These are phyloP conservation scores for Neoascochyta sp. DNA, from an alignment of 2,329 filamentous ascomycete species.

Conservation along the genomic window DNA sequence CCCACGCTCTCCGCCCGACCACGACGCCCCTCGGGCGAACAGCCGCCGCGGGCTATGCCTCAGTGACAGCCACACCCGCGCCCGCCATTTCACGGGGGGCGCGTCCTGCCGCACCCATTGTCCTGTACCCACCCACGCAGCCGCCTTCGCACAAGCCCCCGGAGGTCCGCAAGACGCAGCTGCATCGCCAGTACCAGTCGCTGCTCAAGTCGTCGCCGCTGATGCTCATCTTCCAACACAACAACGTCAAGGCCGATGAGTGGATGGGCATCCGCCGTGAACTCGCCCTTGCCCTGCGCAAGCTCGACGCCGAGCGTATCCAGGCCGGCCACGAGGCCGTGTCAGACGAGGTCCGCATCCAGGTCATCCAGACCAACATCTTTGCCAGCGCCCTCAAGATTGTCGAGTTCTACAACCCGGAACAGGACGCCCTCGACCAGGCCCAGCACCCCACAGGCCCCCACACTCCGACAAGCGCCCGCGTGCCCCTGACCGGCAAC, in stretches of 20 bases:
- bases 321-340: slow-evolving; percentile 51
- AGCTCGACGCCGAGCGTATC: slow-evolving; percentile 67
- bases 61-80: slow-evolving; percentile 51
- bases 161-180: slow-evolving; percentile 84
- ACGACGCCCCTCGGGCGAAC: slow-evolving; percentile 26
- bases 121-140: slow-evolving; percentile 61
- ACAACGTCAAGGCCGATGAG: slow-evolving; percentile 70
- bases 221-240: slow-evolving; percentile 81
- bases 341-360: slow-evolving; percentile 65
- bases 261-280: slow-evolving; percentile 71
- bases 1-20: slow-evolving; percentile 21
- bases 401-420: slow-evolving; percentile 69
- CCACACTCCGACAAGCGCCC: slow-evolving; percentile 31
- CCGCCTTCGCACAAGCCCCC: slow-evolving; percentile 83
- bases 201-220: slow-evolving; percentile 80
- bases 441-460: slow-evolving; percentile 31
- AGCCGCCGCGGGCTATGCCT: slow-evolving; percentile 46
- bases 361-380: slow-evolving; percentile 85
- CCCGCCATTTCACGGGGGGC: slow-evolving; percentile 51
- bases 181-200: slow-evolving; percentile 82
- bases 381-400: slow-evolving; percentile 81
- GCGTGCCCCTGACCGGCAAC: slow-evolving; percentile 29
- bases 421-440: slow-evolving; percentile 15
- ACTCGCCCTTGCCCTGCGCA: slow-evolving; percentile 57
- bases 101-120: slow-evolving; percentile 44